Conservation (phyloP, 2,329 filamentous ascomycete species). For the Aaosphaeria pasadenensis region DNA sequence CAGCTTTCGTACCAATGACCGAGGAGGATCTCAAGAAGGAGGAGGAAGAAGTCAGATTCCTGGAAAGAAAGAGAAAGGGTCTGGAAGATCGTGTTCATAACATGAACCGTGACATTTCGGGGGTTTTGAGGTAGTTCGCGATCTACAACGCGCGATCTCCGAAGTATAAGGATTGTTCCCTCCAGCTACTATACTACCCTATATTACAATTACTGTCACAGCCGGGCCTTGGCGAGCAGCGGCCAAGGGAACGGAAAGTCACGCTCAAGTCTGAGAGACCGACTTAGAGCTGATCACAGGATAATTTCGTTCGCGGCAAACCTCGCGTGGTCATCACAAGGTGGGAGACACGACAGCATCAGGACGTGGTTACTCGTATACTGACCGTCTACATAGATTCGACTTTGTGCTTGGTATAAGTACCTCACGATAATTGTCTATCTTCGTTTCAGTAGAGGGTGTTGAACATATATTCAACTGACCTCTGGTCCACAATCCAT, state of each 20-base stretch:
- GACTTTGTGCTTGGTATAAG: too few relatives aligned
- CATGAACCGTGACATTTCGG: conserved; percentile 67
- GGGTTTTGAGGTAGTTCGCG: conserved; percentile 46
- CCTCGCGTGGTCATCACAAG: too few relatives aligned
- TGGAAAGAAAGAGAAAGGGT: conserved; percentile 61
- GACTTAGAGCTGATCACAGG: background rate
- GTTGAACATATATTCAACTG: too few relatives aligned
- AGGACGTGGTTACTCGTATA: too few relatives aligned
- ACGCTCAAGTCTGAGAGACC: too few relatives aligned
- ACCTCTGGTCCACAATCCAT: background rate
- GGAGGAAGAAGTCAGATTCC: conserved; percentile 64
- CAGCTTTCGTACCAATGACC: conserved; percentile 51
- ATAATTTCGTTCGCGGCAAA: background rate
- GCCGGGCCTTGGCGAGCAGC: too few relatives aligned
- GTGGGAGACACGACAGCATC: too few relatives aligned
- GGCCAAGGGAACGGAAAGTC: too few relatives aligned
- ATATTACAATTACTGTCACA: background rate
- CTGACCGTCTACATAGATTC: too few relatives aligned
- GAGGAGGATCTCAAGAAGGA: conserved; percentile 67
- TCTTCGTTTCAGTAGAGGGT: background rate
- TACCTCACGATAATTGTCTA: background rate
- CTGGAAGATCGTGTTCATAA: conserved; percentile 64
- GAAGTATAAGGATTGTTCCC: background rate
- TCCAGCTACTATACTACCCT: background rate
- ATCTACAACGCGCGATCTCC: background rate